A percentile compares a stretch with the other conserved stretches of the same genome.
Conservation (phyloP, 2,329 filamentous ascomycete species). For the Rasamsonia emersonii region DNA sequence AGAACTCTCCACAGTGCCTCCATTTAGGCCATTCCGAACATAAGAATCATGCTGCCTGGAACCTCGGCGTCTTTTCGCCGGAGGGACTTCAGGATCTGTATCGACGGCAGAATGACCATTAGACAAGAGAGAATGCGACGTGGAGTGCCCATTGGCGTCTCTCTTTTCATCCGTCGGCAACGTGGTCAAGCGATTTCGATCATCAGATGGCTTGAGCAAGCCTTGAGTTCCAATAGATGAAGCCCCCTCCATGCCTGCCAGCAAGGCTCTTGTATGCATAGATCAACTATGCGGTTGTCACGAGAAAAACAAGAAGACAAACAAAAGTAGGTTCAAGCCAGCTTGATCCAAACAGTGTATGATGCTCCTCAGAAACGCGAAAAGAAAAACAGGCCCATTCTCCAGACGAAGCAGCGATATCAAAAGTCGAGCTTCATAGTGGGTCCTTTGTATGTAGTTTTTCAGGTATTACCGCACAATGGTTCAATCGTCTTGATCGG, state of each 20-base stretch:
- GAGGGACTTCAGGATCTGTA: constrained; percentile 6
- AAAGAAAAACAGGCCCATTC: too few relatives aligned
- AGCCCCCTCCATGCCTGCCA: constrained; percentile 17
- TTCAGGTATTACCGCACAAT: too few relatives aligned
- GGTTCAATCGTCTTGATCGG: too few relatives aligned
- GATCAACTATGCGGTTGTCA: too few relatives aligned
- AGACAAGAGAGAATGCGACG: constrained; percentile 8
- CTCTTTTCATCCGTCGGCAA: constrained; percentile 6
- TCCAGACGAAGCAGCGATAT: too few relatives aligned
- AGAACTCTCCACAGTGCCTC: neutral
- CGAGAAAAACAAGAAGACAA: too few relatives aligned
- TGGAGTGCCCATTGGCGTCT: constrained; percentile 1
- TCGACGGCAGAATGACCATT: constrained; percentile 1
- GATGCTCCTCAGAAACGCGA: too few relatives aligned
- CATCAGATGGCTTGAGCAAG: constrained; percentile 7
- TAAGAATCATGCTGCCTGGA: constrained; percentile 8
- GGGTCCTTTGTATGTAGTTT: too few relatives aligned
- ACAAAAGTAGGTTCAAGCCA: too few relatives aligned
- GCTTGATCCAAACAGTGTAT: too few relatives aligned
- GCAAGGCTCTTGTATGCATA: too few relatives aligned
- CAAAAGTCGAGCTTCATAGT: too few relatives aligned
- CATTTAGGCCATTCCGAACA: constrained; percentile 1
- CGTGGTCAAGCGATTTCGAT: constrained; percentile 9
- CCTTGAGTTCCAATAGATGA: constrained; percentile 13
- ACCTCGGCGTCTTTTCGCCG: constrained; percentile 13